Evolutionary conservation across 345 rosid genomes (phyloP).

Genomic region (Hibiscus syriacus): DNA sequence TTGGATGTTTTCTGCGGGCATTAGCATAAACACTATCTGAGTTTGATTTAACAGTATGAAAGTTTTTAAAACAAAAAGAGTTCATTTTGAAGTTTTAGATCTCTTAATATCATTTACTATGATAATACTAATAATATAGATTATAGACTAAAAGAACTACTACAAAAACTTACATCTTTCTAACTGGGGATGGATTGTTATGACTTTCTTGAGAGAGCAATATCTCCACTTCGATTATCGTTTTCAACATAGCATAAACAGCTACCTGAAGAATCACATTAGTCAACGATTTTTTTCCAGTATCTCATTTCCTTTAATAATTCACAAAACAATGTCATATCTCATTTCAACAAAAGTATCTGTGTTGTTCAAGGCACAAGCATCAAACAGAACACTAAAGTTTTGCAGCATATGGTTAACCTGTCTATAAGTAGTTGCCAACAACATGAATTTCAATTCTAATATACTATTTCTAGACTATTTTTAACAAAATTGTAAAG

Average conservation of each 20-base stretch:
- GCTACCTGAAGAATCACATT: slow-evolving; percentile 42
- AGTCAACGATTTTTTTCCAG: slow-evolving; percentile 8
- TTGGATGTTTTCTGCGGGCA: not conserved
- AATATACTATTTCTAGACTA: not conserved
- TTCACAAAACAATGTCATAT: slow-evolving; percentile 16
- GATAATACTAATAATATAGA: not conserved
- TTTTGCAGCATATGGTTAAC: not conserved
- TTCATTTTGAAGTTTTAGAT: not conserved
- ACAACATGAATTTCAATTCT: not conserved
- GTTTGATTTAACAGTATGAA: not conserved
- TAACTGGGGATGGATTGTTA: slow-evolving; percentile 38
- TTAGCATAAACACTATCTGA: not conserved
- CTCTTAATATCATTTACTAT: too few relatives aligned
- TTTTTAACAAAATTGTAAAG: not conserved
- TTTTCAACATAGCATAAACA: slow-evolving; percentile 46
- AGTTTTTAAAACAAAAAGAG: not conserved
- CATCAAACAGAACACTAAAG: slow-evolving; percentile 6
- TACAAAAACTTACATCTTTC: slow-evolving; percentile 35
- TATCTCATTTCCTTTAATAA: slow-evolving; percentile 15
- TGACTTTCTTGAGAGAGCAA: slow-evolving; percentile 57
- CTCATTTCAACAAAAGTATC: slow-evolving; percentile 12
- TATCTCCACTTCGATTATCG: slow-evolving; percentile 52
- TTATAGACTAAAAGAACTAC: not conserved
- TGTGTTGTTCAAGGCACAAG: slow-evolving; percentile 9
- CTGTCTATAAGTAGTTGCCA: not conserved